These are phyloP conservation scores for Leccinum griseonigrum DNA, from an alignment of 1,284 basidiomycete species.

Conservation along the genomic window DNA sequence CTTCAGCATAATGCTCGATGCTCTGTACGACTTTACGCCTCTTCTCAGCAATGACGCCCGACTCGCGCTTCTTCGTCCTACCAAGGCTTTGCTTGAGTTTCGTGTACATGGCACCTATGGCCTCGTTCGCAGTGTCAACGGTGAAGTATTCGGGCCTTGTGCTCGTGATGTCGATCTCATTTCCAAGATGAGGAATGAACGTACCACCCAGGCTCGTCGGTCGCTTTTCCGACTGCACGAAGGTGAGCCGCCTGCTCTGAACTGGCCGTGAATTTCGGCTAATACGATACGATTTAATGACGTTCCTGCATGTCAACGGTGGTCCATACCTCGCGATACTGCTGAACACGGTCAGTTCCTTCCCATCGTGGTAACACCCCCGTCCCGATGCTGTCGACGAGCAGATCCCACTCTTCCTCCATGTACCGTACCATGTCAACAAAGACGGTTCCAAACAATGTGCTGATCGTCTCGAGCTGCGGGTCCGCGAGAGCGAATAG, in stretches of 20 bases:
- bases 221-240: neutral
- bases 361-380: neutral
- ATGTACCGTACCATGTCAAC: neutral
- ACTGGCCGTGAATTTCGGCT: neutral
- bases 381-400: neutral
- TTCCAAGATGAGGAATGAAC: slow-evolving; percentile 78
- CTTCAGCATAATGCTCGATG: slow-evolving; percentile 80
- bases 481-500: neutral
- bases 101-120: slow-evolving; percentile 72
- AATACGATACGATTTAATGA: neutral
- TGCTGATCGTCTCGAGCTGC: neutral
- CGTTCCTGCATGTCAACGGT: neutral
- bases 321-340: neutral
- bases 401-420: neutral
- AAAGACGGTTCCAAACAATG: neutral
- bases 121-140: slow-evolving; percentile 74
- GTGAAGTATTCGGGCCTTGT: slow-evolving; percentile 71
- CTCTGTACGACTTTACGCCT: slow-evolving; percentile 69
- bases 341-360: neutral
- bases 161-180: slow-evolving; percentile 75
- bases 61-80: slow-evolving; percentile 74
- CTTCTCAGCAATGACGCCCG: slow-evolving; percentile 78
- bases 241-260: neutral
- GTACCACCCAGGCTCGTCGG: slow-evolving; percentile 21
- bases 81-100: slow-evolving; percentile 73